Conservation (phyloP, 2,329 filamentous ascomycete species). For the Lizonia empirigonia region DNA sequence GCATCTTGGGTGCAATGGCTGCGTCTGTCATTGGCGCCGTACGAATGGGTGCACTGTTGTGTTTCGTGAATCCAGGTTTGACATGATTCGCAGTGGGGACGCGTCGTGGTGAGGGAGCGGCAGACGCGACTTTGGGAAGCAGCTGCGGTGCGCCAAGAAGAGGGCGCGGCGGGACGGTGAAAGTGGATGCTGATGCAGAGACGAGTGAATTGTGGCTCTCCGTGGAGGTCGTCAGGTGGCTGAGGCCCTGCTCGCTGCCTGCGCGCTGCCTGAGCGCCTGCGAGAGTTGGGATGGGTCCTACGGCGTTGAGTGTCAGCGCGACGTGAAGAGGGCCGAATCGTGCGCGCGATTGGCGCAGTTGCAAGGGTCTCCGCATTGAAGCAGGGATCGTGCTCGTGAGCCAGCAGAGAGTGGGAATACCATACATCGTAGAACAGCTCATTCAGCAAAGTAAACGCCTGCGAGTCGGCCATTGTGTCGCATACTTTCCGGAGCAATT, state of each 20-base stretch:
- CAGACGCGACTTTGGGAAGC: constrained; percentile 16
- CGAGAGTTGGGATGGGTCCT: constrained; percentile 48
- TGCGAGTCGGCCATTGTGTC: constrained; percentile 41
- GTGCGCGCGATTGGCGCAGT: constrained; percentile 28
- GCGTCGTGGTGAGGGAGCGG: constrained; percentile 35
- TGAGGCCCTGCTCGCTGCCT: constrained; percentile 28
- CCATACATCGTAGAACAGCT: constrained; percentile 45
- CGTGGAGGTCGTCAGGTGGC: constrained; percentile 36
- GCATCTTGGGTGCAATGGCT: constrained; percentile 32
- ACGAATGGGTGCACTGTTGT: constrained; percentile 41
- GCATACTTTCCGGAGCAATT: constrained; percentile 4
- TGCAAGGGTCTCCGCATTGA: constrained; percentile 30
- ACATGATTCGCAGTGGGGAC: constrained; percentile 37
- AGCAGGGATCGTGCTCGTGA: constrained; percentile 21
- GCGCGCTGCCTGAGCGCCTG: constrained; percentile 44
- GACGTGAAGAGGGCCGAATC: constrained; percentile 23
- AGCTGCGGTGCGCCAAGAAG: constrained; percentile 20
- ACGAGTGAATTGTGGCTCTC: constrained; percentile 21
- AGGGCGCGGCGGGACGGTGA: constrained; percentile 10
- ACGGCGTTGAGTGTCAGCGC: constrained; percentile 30
- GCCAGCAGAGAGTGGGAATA: constrained; percentile 22
- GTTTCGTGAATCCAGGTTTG: constrained; percentile 34
- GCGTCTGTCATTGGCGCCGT: constrained; percentile 27
- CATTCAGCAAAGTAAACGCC: constrained; percentile 34
- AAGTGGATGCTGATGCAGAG: constrained; percentile 16